Conservation (phyloP, 164 flowering plant species). For the Buxus sempervirens region DNA sequence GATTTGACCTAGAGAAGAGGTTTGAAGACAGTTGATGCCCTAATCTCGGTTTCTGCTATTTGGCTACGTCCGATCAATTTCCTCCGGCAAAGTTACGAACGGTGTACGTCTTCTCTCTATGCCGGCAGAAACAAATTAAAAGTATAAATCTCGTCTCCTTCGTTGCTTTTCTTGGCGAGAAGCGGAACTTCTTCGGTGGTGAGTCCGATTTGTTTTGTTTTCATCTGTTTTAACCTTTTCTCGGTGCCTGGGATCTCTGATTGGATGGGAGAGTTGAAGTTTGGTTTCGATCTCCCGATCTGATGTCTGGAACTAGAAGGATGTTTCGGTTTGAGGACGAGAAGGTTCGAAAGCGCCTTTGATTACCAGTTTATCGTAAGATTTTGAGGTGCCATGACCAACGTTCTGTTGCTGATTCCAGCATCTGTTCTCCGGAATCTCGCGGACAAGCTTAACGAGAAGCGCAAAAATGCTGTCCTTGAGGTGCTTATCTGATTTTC, state of each 20-base stretch:
- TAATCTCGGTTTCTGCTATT: too few relatives aligned
- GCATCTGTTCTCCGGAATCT: slow-evolving; percentile 74
- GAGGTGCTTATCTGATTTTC: slow-evolving; percentile 43
- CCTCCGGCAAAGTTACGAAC: too few relatives aligned
- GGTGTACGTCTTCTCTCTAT: too few relatives aligned
- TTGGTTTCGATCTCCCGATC: not conserved
- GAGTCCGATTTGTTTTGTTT: too few relatives aligned
- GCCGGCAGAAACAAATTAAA: too few relatives aligned
- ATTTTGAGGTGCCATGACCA: slow-evolving; percentile 41
- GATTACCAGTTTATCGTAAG: not conserved
- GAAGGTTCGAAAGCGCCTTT: slow-evolving; percentile 24
- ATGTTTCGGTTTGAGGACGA: slow-evolving; percentile 30
- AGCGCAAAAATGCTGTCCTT: slow-evolving; percentile 93
- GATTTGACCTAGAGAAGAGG: too few relatives aligned
- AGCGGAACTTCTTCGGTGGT: not conserved
- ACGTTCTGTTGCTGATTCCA: slow-evolving; percentile 59
- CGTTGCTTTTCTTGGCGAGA: not conserved
- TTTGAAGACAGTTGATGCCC: too few relatives aligned
- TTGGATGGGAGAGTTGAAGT: not conserved
- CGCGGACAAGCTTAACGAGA: slow-evolving; percentile 91
- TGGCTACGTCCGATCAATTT: too few relatives aligned
- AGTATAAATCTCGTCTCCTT: too few relatives aligned
- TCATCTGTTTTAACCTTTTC: not conserved
- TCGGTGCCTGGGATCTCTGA: not conserved
- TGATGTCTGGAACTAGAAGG: not conserved